Evolutionary conservation across 163 green algal genomes (phyloP), one percentile per base, ranked within the genome.

Genomic region (Coccomyxa subellipsoidea): DNA sequence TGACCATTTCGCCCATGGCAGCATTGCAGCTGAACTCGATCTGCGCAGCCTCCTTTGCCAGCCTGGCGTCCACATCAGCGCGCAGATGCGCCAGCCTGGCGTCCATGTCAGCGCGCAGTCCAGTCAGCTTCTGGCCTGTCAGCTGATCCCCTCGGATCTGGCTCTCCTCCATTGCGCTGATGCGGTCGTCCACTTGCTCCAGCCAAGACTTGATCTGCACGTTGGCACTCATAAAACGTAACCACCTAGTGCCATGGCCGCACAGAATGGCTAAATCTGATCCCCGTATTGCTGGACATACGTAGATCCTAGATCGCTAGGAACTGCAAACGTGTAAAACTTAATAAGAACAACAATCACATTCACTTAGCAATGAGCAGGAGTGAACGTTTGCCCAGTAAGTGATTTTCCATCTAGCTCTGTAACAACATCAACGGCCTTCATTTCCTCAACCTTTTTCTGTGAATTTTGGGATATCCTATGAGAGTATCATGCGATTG

Each of bases 11-110:
- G 66, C 66, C 66, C 27, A 73, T 34, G 2, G 27, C n/a, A 34
- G 66, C 66, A 73, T n/a, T 73, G 66, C 66, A 73, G n/a, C 32
- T 73, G n/a, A 73, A 34, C 66, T 73, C 66, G 27, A 73, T 32
- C 18, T 73, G 66, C 27, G 1, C 66, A 18, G 32, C 32, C 66
- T 73, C 66, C 66, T 73, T 32, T 73, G 66, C 66, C 66, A 59
- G 47, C 47, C 47, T 6, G 47, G 5, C 47, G 47, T 73, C 66
- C 27, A 73, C 2, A 12, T 73, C n/a, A 34, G 29, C 66, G 10
- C 4, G 66, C 27, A 73, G 32, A 23, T 18, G 21, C 32, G 66
- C 66, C 66, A 73, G 27, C 29, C 66, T 36, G 27, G 29, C 66
- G 27, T 73, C 66, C n/a, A 73, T 4, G 21, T 73, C 29, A 73